Percentiles rank a stretch among this genome's conserved stretches.
These are phyloP conservation scores for Beauveria scarabaeidicola DNA, from an alignment of 2,329 filamentous ascomycete species.

Conservation along the genomic window DNA sequence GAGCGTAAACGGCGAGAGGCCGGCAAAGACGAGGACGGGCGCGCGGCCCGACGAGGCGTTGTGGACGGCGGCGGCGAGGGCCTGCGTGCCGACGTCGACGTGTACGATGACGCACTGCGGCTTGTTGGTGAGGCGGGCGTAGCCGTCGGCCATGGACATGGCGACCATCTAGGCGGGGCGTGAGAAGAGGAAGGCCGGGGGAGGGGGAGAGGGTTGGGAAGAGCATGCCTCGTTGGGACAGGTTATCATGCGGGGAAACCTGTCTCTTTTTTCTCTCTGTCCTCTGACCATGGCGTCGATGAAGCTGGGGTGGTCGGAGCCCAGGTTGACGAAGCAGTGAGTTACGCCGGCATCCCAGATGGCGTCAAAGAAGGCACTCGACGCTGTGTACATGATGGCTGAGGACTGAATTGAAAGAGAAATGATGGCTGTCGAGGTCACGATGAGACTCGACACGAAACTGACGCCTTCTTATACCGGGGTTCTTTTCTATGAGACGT, in stretches of 20 bases:
- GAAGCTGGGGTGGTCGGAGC: slow-evolving; percentile 67
- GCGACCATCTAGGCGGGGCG: slow-evolving; percentile 59
- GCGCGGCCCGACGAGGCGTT: slow-evolving; percentile 68
- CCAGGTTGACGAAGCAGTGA: slow-evolving; percentile 56
- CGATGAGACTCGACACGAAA: too few species aligned
- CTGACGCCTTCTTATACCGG: not conserved
- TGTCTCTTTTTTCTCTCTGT: slow-evolving; percentile 53
- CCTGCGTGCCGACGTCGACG: slow-evolving; percentile 76
- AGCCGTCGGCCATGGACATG: slow-evolving; percentile 76
- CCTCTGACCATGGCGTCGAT: slow-evolving; percentile 75
- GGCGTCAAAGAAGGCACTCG: slow-evolving; percentile 75
- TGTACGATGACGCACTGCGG: slow-evolving; percentile 73
- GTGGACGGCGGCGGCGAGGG: slow-evolving; percentile 67
- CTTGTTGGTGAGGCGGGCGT: slow-evolving; percentile 61
- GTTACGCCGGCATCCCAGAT: slow-evolving; percentile 61
- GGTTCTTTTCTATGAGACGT: not conserved
- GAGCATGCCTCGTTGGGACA: slow-evolving; percentile 64
- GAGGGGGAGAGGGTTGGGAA: not conserved
- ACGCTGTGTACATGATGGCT: slow-evolving; percentile 57
- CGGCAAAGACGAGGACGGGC: slow-evolving; percentile 70
- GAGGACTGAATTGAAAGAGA: not conserved
- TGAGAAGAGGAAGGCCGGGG: not conserved
- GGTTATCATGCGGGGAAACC: slow-evolving; percentile 67
- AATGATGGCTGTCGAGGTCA: too few species aligned
- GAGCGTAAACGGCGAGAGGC: slow-evolving; percentile 65